Conservation (phyloP, 2,329 filamentous ascomycete species). For the Tolypocladium endophyticum region DNA sequence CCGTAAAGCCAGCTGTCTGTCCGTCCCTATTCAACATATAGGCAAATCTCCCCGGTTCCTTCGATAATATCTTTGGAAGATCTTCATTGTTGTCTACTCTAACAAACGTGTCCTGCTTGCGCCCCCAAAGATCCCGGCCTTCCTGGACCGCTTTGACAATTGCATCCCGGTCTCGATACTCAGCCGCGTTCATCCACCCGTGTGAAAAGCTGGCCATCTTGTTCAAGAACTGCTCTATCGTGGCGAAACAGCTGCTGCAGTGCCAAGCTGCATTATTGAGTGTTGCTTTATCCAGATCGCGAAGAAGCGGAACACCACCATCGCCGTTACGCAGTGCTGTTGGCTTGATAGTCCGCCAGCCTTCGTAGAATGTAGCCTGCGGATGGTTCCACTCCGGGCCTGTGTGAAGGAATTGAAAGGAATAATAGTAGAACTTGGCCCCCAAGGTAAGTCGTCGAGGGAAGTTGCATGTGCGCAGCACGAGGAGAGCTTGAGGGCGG, state of each 20-base stretch:
- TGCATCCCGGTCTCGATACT: conserved; percentile 33
- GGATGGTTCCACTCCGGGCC: conserved; percentile 42
- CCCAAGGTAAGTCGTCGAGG: conserved; percentile 41
- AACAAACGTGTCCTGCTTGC: conserved; percentile 34
- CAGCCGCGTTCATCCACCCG: conserved; percentile 36
- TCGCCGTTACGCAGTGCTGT: conserved; percentile 41
- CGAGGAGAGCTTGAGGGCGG: conserved; percentile 35
- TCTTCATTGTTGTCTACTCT: conserved; percentile 40
- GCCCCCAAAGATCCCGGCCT: conserved; percentile 45
- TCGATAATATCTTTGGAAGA: conserved; percentile 35
- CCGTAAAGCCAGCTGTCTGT: conserved; percentile 33
- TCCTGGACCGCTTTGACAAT: conserved; percentile 40
- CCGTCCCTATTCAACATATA: conserved; percentile 38
- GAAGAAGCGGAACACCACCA: conserved; percentile 25
- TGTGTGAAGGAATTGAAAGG: conserved; percentile 38
- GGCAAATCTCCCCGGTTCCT: conserved; percentile 26
- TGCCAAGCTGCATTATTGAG: conserved; percentile 47
- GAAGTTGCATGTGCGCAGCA: conserved; percentile 40
- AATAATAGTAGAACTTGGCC: conserved; percentile 46
- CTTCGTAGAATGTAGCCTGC: conserved; percentile 44
- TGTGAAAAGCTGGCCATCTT: conserved; percentile 50
- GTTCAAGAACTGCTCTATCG: conserved; percentile 40
- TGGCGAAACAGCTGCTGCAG: conserved; percentile 51
- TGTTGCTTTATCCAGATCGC: conserved; percentile 30
- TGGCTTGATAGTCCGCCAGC: conserved; percentile 37